Evolutionary conservation across 106 monocot genomes (phyloP), one percentile per base, ranked within the genome.

Genomic region (Allium fistulosum): DNA sequence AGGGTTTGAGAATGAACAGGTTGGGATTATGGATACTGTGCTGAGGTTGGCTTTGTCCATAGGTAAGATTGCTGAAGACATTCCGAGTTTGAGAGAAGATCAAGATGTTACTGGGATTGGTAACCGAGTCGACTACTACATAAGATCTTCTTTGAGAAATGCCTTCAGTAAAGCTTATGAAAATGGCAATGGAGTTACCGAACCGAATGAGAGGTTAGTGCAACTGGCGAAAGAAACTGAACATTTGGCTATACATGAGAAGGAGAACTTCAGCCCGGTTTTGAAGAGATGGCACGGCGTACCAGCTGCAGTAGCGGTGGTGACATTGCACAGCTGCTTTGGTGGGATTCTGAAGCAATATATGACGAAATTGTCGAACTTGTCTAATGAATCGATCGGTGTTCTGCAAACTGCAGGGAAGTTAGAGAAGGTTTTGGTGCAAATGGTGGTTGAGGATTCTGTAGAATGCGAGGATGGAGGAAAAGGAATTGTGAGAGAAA

Each of bases 81-180:
- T 69, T 4, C 65, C 76, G 11, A 80, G 58, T 46, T 15, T 26
- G 13, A 52, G 65, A 3, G 55, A 62, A 6, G 64, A 22, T 13
- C 7, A 9, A n/a, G 3, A 12, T 16, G 17, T 16, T 11, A 63
- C 51, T 45, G 58, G 50, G 13, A 14, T 58, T 5, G 67, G 55
- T 11, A 69, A 65, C 48, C 71, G 73, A 14, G 80, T 83, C 14
- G 83, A 87, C 62, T 57, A 63, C 6, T 87, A 80, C 71, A 80
- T 87, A 11, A 82, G 80, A 59, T 80, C 83, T 57, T 83, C 87
- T 0, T 26, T 87, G 63, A 83, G 79, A 68, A 83, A 51, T 28
- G 80, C 83, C 12, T 83, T 87, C 74, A 75, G 67, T 51, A 80
- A 71, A 73, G 86, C 68, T 51, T 45, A 55, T 0, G 57, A 75